Base-by-base conservation (phyloP, 2,329 filamentous ascomycete species). In the Alternaria brassicae region DNA sequence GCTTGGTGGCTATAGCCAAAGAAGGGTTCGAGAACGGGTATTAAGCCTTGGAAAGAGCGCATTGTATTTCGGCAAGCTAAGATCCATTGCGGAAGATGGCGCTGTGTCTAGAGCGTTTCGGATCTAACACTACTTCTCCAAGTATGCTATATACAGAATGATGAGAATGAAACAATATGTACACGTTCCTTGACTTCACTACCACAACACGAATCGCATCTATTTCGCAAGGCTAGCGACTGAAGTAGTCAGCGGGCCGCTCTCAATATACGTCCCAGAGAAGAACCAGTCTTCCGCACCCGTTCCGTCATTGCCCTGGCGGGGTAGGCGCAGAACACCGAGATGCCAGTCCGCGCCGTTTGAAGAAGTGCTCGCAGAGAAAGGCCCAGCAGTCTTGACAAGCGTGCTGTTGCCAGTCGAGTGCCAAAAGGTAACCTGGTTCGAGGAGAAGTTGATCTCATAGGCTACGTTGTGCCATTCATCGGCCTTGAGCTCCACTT, bases 401-500 rank as follows among this genome's bases (percentile, higher is more conserved):
- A 92, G 79, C 19, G 84, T 78, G 34, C 84, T 82, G 13, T 80
- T 79, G 34, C 88, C 89, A 15, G 86, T 88, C 0, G 88, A 90
- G 76, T 91, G 88, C 85, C 88, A 91, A 77, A 91, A 87, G 12
- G 84, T 85, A 28, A 92, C 88, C 5, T 83, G 86, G 65, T 83
- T 80, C 37, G 80, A 83, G 15, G 77, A 78, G 69, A 92, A 92
- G 79, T 92, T 85, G 61, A 91, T 90, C 73, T 88, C 88, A 70
- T 91, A 91, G 47, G 89, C 89, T 68, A 91, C 83, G 73, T 92
- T 92, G 76, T 92, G 89, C 89, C 89, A 92, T 10, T 88, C 85
- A 39, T 83, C 86, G 1, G 88, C 81, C 53, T 81, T 81, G 75
- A 89, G 88, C 61, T 85, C 81, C 1, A 83, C 82, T 68, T 84